Evolutionary conservation across 2,329 filamentous ascomycete genomes (phyloP).

Genomic region (Chrysosporium keratinophilum): DNA sequence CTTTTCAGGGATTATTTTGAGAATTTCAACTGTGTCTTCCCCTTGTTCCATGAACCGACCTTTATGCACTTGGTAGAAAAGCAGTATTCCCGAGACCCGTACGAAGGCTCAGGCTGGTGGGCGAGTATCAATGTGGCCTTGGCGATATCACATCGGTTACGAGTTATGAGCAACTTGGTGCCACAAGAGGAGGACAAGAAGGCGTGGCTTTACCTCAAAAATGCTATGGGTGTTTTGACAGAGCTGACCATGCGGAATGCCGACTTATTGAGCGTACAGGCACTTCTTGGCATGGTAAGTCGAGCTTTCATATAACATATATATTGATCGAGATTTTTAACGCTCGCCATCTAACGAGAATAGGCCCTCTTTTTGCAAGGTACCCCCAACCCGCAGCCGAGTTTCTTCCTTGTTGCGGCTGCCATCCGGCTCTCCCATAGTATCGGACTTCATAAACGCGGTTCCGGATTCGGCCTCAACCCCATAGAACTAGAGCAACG

Average conservation of each 20-base stretch:
- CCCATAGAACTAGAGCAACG: slow-evolving; percentile 88
- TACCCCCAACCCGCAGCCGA: slow-evolving; percentile 90
- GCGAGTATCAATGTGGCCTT: slow-evolving; percentile 88
- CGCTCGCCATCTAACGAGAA: neutral
- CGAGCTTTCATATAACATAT: slow-evolving; percentile 12
- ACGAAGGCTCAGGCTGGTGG: slow-evolving; percentile 96
- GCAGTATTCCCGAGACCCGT: slow-evolving; percentile 86
- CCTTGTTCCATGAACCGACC: slow-evolving; percentile 90
- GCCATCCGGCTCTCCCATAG: slow-evolving; percentile 85
- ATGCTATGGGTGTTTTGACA: slow-evolving; percentile 84
- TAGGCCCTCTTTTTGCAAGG: slow-evolving; percentile 82
- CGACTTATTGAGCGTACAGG: slow-evolving; percentile 88
- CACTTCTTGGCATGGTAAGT: slow-evolving; percentile 71
- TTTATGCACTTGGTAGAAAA: slow-evolving; percentile 96
- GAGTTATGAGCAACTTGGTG: slow-evolving; percentile 90
- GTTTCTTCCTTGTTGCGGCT: slow-evolving; percentile 80
- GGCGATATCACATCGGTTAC: slow-evolving; percentile 83
- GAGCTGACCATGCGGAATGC: slow-evolving; percentile 95
- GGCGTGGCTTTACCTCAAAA: slow-evolving; percentile 92
- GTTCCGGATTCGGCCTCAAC: slow-evolving; percentile 85
- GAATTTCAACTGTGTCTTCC: slow-evolving; percentile 99
- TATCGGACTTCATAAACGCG: slow-evolving; percentile 89
- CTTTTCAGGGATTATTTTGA: slow-evolving; percentile 90
- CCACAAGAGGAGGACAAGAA: slow-evolving; percentile 86
- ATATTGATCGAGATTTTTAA: neutral